Base-by-base conservation (phyloP, 1,284 basidiomycete species). In the Sanghuangporus sanghuang region DNA sequence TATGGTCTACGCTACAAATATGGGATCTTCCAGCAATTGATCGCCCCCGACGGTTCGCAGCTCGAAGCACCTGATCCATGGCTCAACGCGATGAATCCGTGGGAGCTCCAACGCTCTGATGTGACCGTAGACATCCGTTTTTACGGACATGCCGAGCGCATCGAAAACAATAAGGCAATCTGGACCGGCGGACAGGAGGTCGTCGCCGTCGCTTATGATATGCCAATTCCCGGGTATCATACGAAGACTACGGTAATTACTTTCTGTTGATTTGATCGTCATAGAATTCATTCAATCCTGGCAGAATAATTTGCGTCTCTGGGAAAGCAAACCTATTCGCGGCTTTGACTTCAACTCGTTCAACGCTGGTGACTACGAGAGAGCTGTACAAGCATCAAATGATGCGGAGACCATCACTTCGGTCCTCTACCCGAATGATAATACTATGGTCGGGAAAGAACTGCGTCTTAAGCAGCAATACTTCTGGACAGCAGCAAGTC, bases 131-230 rank as follows among this genome's bases (percentile, higher is more conserved):
- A 91, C 60, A 80, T 97, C 44, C 85, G 94, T 42, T 96, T 97
- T 77, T 93, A 95, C 69, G 95, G 95, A 0, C 78, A 84, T 23
- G 83, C 94, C 1, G 89, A 95, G 65, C 80, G 87, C 42, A 76
- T 87, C 39, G 77, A 79, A 18, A 86, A 88, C 68, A 84, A 75
- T 67, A 86, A 82, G 64, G 90, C 86, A 1, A 71, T 84, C 23
- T 96, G 95, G 95, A 83, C 85, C 38, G 95, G 95, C 18, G 95
- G 95, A 1, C 91, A 94, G 75, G 93, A 96, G 74, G 93, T 96
- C 39, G 73, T 96, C 40, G 95, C 95, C 1, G 83, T 94, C 50
- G 95, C 94, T 0, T 95, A 95, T 72, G 94, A 95, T 71, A 86
- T 91, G 18, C 95, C 94, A 78, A 90, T 97, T 68, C 94, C 95